Evolutionary conservation across 2,329 filamentous ascomycete species (phyloP).

Genomic region (Apiospora rasikravindrae): DNA sequence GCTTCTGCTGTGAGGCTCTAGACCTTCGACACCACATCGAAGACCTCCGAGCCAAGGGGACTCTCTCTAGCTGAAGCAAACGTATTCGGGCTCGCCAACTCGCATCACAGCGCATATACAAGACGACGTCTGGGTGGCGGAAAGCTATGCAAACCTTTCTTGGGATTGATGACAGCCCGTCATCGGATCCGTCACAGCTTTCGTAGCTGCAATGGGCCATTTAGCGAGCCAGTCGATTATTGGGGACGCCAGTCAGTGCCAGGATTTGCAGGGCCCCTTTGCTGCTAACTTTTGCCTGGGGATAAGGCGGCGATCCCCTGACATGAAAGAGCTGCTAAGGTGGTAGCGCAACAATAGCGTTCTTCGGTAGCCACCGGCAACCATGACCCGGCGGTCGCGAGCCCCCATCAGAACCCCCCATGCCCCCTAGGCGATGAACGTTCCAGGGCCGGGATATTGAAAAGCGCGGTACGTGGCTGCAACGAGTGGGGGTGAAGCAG

Average conservation of each 20-base stretch:
- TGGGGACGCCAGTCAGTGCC: not conserved
- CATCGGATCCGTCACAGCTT: not conserved
- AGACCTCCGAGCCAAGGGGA: not conserved
- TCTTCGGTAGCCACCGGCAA: slow-evolving; percentile 11
- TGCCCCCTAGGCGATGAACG: not conserved
- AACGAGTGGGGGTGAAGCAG: not conserved
- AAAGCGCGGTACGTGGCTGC: not conserved
- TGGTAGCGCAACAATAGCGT: slow-evolving; percentile 17
- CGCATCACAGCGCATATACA: slow-evolving; percentile 8
- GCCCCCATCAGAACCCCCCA: not conserved
- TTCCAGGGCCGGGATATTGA: not conserved
- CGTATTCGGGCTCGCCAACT: slow-evolving; percentile 2
- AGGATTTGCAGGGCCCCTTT: not conserved
- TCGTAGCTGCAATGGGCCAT: slow-evolving; percentile 2
- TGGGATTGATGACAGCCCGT: not conserved
- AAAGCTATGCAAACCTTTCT: slow-evolving; percentile 10
- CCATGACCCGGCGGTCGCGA: slow-evolving; percentile 7
- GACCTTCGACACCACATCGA: not conserved
- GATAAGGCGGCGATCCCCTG: slow-evolving; percentile 14
- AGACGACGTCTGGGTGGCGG: slow-evolving; percentile 10
- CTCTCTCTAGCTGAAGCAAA: not conserved
- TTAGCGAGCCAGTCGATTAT: slow-evolving; percentile 5
- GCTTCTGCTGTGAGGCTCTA: not conserved
- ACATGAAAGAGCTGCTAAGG: not conserved
- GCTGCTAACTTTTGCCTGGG: not conserved